Conservation (phyloP, 805 yeast species). For the Barnettozyma wickerhamii region DNA sequence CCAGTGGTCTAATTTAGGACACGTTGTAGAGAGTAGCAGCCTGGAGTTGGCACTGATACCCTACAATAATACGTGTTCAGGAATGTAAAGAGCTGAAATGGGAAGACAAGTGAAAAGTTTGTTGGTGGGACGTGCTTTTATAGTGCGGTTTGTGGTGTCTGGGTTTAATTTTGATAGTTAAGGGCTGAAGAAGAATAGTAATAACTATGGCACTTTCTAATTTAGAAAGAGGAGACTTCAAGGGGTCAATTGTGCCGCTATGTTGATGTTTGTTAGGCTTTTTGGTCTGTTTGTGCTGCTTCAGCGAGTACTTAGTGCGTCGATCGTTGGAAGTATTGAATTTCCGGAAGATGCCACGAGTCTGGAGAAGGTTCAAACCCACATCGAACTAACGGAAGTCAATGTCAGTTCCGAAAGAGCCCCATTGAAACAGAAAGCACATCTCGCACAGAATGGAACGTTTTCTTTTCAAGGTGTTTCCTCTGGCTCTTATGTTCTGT, state of each 20-base stretch:
- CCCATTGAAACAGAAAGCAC: conserved; percentile 6
- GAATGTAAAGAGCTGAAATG: background rate
- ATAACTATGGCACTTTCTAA: no score
- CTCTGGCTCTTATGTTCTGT: conserved; percentile 18
- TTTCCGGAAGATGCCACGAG: conserved; percentile 12
- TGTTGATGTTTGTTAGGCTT: no score
- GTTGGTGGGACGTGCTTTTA: conserved; percentile 1
- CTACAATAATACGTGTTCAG: conserved; percentile 27
- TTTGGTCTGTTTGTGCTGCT: conserved; percentile 1
- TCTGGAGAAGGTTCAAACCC: conserved; percentile 13
- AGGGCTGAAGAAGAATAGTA: background rate
- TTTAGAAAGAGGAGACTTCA: no score
- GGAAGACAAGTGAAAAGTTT: conserved; percentile 4
- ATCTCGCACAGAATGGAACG: conserved; percentile 11
- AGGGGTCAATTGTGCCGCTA: no score
- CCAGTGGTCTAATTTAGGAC: conserved; percentile 21
- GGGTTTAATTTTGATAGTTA: conserved; percentile 2
- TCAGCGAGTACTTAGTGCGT: conserved; percentile 6
- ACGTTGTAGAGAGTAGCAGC: conserved; percentile 28
- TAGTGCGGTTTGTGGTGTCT: conserved; percentile 4
- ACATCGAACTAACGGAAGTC: conserved; percentile 13
- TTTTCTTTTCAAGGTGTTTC: conserved; percentile 15
- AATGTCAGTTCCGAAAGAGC: background rate
- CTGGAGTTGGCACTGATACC: conserved; percentile 24
- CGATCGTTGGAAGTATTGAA: conserved; percentile 14